Evolutionary conservation across 1,284 basidiomycete genomes (phyloP).

Genomic region (Xerocomus amazonicus): DNA sequence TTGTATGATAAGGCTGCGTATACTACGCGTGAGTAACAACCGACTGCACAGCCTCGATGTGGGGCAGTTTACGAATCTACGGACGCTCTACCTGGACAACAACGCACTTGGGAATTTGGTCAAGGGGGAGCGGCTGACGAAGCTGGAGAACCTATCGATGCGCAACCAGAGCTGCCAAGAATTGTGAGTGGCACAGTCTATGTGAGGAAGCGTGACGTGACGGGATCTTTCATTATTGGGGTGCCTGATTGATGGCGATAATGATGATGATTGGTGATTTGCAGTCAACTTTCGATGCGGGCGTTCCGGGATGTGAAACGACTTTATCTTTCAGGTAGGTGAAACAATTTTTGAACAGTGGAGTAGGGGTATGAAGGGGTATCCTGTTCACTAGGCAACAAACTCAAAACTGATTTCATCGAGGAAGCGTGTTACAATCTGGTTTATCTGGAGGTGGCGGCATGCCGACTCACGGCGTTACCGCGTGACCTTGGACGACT

Average conservation of each 20-base stretch:
- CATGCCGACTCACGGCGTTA: conserved; percentile 78
- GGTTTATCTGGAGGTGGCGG: conserved; percentile 90
- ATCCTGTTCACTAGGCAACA: conserved; percentile 41
- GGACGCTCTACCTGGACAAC: conserved; percentile 91
- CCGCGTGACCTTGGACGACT: conserved; percentile 65
- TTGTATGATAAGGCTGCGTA: conserved; percentile 68
- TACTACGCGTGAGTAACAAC: conserved; percentile 85
- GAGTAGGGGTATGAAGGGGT: conserved; percentile 8
- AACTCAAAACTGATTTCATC: conserved; percentile 45
- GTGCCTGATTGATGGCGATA: conserved; percentile 36
- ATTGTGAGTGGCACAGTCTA: conserved; percentile 53
- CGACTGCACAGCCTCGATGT: conserved; percentile 69
- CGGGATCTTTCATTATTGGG: conserved; percentile 36
- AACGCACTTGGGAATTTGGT: conserved; percentile 63
- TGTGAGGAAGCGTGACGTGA: conserved; percentile 29
- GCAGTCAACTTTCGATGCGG: conserved; percentile 56
- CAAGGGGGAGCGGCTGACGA: conserved; percentile 55
- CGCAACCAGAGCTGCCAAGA: conserved; percentile 80
- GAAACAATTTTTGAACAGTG: conserved; percentile 8
- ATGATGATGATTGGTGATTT: conserved; percentile 34
- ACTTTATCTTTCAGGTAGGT: conserved; percentile 88
- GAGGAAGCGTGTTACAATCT: conserved; percentile 79
- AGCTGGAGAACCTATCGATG: conserved; percentile 87
- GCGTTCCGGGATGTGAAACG: conserved; percentile 89
- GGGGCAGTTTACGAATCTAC: conserved; percentile 65